phyloP scores from a whole-genome alignment of 179 eudicot species.

The Actinidia chinensis region DNA sequence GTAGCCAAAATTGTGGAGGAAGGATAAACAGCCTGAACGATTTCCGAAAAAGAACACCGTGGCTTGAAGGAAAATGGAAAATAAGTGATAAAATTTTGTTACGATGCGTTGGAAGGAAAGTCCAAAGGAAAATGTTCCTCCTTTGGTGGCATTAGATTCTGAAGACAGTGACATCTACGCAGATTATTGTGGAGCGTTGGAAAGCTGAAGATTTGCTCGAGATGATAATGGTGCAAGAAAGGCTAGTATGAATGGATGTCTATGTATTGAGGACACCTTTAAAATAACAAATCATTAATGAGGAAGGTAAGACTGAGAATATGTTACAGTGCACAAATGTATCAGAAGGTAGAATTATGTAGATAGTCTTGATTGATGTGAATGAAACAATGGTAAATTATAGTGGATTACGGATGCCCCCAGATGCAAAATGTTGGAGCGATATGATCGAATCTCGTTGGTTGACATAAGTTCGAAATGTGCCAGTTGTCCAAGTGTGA shows the following conservation, averaged over 20 bases:
- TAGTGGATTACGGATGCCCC: not conserved
- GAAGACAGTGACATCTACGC: slow-evolving; percentile 18
- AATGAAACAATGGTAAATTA: not conserved
- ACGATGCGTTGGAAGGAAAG: not conserved
- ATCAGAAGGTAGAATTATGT: not conserved
- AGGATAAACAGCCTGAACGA: too few species aligned
- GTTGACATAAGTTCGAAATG: too few species aligned
- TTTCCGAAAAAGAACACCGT: not conserved
- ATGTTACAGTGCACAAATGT: slow-evolving; percentile 5
- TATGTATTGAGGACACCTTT: not conserved
- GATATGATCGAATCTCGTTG: too few species aligned
- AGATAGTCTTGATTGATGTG: not conserved
- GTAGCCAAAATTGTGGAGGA: not conserved
- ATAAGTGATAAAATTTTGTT: slow-evolving; percentile 10
- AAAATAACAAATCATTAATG: slow-evolving; percentile 3
- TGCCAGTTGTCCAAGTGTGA: too few species aligned
- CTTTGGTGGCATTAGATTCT: slow-evolving; percentile 17
- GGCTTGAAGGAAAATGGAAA: slow-evolving; percentile 19
- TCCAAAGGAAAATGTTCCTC: slow-evolving; percentile 13
- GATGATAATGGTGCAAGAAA: not conserved
- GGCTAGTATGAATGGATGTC: not conserved
- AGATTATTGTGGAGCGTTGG: slow-evolving; percentile 16
- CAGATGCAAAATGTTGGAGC: not conserved
- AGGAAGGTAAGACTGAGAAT: not conserved
- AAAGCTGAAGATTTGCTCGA: slow-evolving; percentile 15